phyloP scores from a whole-genome alignment of 768 basidiomycete genomes.

The Butyriboletus loyo region DNA sequence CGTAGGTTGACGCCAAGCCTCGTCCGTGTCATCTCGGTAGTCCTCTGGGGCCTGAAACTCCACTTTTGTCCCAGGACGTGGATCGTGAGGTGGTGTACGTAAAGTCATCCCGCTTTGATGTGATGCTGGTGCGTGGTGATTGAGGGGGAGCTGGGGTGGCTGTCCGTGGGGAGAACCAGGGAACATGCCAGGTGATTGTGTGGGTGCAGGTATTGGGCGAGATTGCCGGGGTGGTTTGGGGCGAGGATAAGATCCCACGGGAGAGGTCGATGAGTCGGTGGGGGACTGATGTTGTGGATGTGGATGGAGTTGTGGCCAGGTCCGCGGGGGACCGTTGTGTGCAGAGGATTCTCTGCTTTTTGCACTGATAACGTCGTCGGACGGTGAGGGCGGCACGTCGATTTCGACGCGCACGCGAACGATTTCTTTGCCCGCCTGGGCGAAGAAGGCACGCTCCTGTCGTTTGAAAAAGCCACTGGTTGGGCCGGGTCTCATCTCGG shows the following conservation, averaged over 20 bases:
- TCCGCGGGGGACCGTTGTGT: constrained; percentile 23
- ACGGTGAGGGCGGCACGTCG: constrained; percentile 40
- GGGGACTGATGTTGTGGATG: constrained; percentile 30
- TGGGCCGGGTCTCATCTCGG: constrained; percentile 57
- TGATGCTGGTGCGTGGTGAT: constrained; percentile 30
- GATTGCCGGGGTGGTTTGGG: constrained; percentile 32
- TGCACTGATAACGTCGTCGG: constrained; percentile 24
- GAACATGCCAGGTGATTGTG: constrained; percentile 28
- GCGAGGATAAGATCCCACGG: constrained; percentile 36
- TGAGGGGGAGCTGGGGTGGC: constrained; percentile 32
- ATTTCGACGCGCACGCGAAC: constrained; percentile 72
- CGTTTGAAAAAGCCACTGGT: constrained; percentile 72
- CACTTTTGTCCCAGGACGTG: constrained; percentile 31
- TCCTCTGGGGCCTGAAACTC: constrained; percentile 43
- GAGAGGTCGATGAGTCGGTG: constrained; percentile 18
- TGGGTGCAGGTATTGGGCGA: constrained; percentile 20
- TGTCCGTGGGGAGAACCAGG: constrained; percentile 32
- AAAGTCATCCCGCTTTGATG: constrained; percentile 28
- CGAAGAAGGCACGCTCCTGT: constrained; percentile 80
- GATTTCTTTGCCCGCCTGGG: constrained; percentile 74
- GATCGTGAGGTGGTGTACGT: constrained; percentile 49
- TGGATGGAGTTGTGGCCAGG: constrained; percentile 32
- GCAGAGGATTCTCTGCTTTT: constrained; percentile 23
- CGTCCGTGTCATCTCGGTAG: constrained; percentile 57
- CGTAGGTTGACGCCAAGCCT: constrained; percentile 69